Percentiles rank a stretch among this genome's conserved stretches.
phyloP scores from a whole-genome alignment of 2,329 filamentous ascomycete genomes.

The Xylaria sp. region DNA sequence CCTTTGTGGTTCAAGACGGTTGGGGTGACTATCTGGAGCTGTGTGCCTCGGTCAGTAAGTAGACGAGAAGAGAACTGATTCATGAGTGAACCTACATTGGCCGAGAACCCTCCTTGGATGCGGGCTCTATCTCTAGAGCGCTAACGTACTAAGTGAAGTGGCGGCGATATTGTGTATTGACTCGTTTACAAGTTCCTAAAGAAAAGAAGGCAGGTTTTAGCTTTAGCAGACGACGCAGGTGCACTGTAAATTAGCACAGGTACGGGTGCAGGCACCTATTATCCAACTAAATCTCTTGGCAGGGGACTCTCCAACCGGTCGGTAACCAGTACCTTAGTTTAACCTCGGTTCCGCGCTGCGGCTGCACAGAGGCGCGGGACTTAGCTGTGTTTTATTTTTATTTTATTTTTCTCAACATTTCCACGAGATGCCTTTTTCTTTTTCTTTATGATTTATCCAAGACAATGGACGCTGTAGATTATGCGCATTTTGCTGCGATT shows the following conservation, averaged over 20 bases:
- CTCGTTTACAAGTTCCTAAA: not conserved
- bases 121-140: too few relatives aligned
- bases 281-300: constrained; percentile 8
- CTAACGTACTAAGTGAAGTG: too few relatives aligned
- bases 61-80: too few relatives aligned
- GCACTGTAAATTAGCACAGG: too few relatives aligned
- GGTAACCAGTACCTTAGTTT: not conserved
- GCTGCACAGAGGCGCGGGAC: not conserved
- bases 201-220: too few relatives aligned
- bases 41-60: too few relatives aligned
- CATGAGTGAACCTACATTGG: too few relatives aligned
- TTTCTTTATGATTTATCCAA: not conserved
- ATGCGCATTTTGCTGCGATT: constrained; percentile 49
- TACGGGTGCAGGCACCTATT: not conserved
- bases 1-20: not conserved
- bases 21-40: too few relatives aligned
- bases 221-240: too few relatives aligned
- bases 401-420: not conserved
- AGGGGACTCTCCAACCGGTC: constrained; percentile 5
- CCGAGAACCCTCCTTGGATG: too few relatives aligned
- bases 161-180: too few relatives aligned
- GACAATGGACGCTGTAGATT: constrained; percentile 29
- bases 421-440: not conserved
- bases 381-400: not conserved
- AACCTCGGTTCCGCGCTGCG: not conserved